phyloP scores from a whole-genome alignment of 139 green algal genomes.

The Raphidocelis subcapitata region DNA sequence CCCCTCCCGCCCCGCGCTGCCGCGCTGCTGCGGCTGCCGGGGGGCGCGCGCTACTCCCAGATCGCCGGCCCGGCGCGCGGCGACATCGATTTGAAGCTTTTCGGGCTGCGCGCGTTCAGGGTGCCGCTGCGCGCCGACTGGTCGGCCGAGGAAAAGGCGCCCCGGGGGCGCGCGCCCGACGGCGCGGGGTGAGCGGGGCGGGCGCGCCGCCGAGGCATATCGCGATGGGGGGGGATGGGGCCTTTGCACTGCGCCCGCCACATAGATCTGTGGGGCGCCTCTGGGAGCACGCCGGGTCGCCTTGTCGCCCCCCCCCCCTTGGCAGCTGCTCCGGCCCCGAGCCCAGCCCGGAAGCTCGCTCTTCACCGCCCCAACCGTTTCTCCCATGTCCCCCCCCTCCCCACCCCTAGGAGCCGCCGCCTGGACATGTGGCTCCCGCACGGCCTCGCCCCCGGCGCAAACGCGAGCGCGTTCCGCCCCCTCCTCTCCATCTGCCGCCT shows the following conservation, averaged over 20 bases:
- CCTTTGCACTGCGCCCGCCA: background rate
- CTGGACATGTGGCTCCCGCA: slow-evolving; percentile 51
- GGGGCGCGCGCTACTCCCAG: slow-evolving; percentile 34
- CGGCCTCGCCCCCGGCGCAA: slow-evolving; percentile 23
- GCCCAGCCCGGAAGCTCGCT: no score
- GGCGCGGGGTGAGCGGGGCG: background rate
- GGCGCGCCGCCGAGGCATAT: background rate
- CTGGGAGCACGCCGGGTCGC: background rate
- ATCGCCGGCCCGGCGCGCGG: slow-evolving; percentile 21
- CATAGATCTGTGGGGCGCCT: background rate
- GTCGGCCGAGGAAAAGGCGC: background rate
- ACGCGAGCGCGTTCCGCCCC: background rate
- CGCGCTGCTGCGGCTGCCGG: slow-evolving; percentile 24
- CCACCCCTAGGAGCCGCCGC: slow-evolving; percentile 26
- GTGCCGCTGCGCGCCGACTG: slow-evolving; percentile 5
- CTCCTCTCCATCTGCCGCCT: slow-evolving; percentile 25
- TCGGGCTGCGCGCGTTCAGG: slow-evolving; percentile 18
- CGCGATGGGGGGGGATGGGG: background rate
- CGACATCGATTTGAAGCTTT: slow-evolving; percentile 5
- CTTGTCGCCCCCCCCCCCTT: slow-evolving; percentile 5
- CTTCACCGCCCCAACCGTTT: slow-evolving; percentile 1
- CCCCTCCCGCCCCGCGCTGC: slow-evolving; percentile 6
- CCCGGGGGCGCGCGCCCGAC: background rate
- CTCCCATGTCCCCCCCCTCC: background rate
- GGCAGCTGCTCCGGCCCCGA: no score